phyloP scores from a whole-genome alignment of 1,284 basidiomycete genomes.

The Boletus smithii region DNA sequence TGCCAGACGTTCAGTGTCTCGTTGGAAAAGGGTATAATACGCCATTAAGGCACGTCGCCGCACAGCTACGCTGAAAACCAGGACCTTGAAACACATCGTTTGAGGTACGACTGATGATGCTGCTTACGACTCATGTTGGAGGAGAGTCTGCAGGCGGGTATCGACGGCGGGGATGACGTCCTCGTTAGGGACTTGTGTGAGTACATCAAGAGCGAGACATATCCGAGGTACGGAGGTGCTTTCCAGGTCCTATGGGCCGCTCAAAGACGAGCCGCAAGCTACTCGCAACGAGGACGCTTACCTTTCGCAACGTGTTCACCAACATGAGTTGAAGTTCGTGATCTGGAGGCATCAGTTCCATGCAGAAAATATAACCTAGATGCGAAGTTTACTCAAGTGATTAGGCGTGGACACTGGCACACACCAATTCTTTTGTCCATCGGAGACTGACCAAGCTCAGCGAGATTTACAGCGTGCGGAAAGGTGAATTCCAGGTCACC shows the following conservation, averaged over 20 bases:
- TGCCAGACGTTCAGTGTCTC: constrained; percentile 47
- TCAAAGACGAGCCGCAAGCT: neutral
- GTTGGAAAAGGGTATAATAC: constrained; percentile 50
- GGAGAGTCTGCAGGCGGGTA: constrained; percentile 56
- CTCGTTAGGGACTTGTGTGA: constrained; percentile 56
- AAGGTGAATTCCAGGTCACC: constrained; percentile 62
- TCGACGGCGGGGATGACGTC: constrained; percentile 72
- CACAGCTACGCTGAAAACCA: constrained; percentile 47
- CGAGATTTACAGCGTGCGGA: constrained; percentile 66
- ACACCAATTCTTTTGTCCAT: constrained; percentile 70
- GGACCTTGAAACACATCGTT: constrained; percentile 7
- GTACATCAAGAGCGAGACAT: constrained; percentile 66
- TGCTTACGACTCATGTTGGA: constrained; percentile 74
- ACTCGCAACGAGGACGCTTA: constrained; percentile 21
- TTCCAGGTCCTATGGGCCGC: constrained; percentile 57
- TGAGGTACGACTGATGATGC: constrained; percentile 24
- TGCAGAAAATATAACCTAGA: constrained; percentile 72
- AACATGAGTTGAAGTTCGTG: constrained; percentile 78
- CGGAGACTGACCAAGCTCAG: constrained; percentile 57
- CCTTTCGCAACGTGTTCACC: constrained; percentile 78
- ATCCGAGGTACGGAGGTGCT: constrained; percentile 50
- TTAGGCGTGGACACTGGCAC: constrained; percentile 5
- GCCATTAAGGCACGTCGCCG: constrained; percentile 60
- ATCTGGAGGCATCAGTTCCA: constrained; percentile 59
- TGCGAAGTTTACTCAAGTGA: constrained; percentile 1